phyloP scores from a whole-genome alignment of 177 flowering plant genomes.

The Telopea speciosissima region DNA sequence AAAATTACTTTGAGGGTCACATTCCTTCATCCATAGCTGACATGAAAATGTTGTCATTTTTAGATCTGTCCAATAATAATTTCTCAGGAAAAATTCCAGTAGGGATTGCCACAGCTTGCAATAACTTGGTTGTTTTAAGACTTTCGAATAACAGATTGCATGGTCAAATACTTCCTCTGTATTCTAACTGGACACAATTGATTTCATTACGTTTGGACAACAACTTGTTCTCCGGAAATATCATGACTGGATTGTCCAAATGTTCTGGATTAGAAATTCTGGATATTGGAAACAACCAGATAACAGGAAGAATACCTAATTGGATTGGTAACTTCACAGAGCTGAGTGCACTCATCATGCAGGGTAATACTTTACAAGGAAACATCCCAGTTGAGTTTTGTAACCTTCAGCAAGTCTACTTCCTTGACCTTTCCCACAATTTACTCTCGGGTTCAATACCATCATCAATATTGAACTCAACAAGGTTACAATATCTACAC shows the following conservation, averaged over 20 bases:
- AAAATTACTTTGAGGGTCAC: conserved; percentile 3
- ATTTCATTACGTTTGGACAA: neutral
- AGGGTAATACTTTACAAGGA: neutral
- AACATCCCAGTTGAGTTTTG: neutral
- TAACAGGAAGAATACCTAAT: conserved; percentile 7
- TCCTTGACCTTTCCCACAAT: conserved; percentile 8
- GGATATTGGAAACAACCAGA: conserved; percentile 11
- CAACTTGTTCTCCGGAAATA: conserved; percentile 8
- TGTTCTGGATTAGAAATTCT: neutral
- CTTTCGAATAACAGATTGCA: conserved; percentile 9
- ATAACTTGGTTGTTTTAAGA: neutral
- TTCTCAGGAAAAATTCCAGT: conserved; percentile 5
- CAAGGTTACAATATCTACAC: neutral
- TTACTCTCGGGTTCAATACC: conserved; percentile 6
- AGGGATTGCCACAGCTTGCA: neutral
- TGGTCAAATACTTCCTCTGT: conserved; percentile 6
- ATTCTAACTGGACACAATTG: neutral
- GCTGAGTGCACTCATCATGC: neutral
- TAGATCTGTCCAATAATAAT: conserved; percentile 7
- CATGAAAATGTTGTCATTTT: neutral
- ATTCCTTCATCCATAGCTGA: conserved; percentile 13
- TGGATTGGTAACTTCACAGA: neutral
- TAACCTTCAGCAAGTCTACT: neutral
- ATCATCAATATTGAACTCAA: neutral
- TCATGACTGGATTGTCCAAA: neutral